A percentile compares a stretch with the other conserved stretches of the same genome.
Conservation (phyloP, 805 yeast genomes). For the Spathaspora sp. region DNA sequence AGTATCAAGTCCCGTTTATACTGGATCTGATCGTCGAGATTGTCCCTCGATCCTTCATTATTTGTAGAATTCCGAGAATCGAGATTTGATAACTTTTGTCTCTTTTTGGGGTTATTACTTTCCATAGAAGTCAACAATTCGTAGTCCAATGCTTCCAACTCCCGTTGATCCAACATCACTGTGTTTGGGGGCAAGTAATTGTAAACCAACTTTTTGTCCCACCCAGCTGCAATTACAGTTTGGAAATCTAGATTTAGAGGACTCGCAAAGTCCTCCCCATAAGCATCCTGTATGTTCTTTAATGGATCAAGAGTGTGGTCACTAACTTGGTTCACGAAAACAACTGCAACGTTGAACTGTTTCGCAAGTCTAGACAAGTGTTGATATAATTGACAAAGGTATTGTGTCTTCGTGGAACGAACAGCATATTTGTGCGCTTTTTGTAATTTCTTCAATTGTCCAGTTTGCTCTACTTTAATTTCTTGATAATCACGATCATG, state of each 20-base stretch:
- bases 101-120: slow-evolving; percentile 1
- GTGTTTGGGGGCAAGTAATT: neutral
- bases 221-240: slow-evolving; percentile 69
- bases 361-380: slow-evolving; percentile 49
- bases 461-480: slow-evolving; percentile 13
- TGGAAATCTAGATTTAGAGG: slow-evolving; percentile 57
- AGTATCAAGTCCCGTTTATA: slow-evolving; percentile 7
- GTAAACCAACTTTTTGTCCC: slow-evolving; percentile 49
- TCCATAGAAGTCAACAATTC: slow-evolving; percentile 7
- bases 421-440: slow-evolving; percentile 18
- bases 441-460: slow-evolving; percentile 18
- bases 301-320: slow-evolving; percentile 42
- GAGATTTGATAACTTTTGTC: neutral
- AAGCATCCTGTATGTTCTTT: slow-evolving; percentile 6
- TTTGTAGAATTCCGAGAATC: slow-evolving; percentile 1
- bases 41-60: slow-evolving; percentile 9
- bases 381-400: slow-evolving; percentile 41
- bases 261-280: slow-evolving; percentile 17
- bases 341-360: slow-evolving; percentile 51
- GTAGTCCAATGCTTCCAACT: slow-evolving; percentile 2
- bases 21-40: neutral
- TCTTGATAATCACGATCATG: slow-evolving; percentile 10
- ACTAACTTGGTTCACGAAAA: slow-evolving; percentile 78
- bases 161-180: slow-evolving; percentile 5
- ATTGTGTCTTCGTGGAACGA: slow-evolving; percentile 38